phyloP scores from a whole-genome alignment of 371 early-diverging fungal genomes.

The Syncephalastrum contaminatum region DNA sequence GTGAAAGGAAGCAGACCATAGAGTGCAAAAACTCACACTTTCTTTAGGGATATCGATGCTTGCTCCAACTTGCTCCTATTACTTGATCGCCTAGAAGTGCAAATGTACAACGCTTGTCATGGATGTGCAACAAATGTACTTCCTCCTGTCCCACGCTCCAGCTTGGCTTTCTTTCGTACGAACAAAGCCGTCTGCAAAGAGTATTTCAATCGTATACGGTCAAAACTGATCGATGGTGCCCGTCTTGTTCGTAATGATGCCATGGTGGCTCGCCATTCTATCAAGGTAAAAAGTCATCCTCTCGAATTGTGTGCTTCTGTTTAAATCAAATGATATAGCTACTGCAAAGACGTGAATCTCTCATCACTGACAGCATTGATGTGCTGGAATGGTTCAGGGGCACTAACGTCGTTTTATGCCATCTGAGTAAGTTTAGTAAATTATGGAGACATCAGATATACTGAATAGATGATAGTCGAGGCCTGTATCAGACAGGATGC shows the following conservation, averaged over 20 bases:
- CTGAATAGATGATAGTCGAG: constrained; percentile 15
- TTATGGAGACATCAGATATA: background rate
- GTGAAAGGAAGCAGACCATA: background rate
- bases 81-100: constrained; percentile 73
- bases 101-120: constrained; percentile 65
- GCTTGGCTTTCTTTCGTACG: constrained; percentile 68
- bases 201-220: constrained; percentile 69
- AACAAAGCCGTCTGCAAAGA: constrained; percentile 76
- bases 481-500: constrained; percentile 30
- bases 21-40: background rate
- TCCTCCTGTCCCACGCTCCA: constrained; percentile 64
- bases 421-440: constrained; percentile 18
- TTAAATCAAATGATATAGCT: constrained; percentile 3
- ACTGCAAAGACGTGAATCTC: constrained; percentile 17
- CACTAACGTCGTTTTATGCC: constrained; percentile 20
- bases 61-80: constrained; percentile 46
- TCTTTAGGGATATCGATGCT: too few species aligned
- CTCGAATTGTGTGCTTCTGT: background rate
- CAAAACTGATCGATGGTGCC: constrained; percentile 45
- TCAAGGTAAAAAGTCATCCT: constrained; percentile 22
- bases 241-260: constrained; percentile 29
- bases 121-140: constrained; percentile 59
- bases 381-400: constrained; percentile 21
- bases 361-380: constrained; percentile 16
- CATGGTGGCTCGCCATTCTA: constrained; percentile 38